Conservation (phyloP, 352 stramenopile genomes). For the Phytophthora kernoviae region DNA sequence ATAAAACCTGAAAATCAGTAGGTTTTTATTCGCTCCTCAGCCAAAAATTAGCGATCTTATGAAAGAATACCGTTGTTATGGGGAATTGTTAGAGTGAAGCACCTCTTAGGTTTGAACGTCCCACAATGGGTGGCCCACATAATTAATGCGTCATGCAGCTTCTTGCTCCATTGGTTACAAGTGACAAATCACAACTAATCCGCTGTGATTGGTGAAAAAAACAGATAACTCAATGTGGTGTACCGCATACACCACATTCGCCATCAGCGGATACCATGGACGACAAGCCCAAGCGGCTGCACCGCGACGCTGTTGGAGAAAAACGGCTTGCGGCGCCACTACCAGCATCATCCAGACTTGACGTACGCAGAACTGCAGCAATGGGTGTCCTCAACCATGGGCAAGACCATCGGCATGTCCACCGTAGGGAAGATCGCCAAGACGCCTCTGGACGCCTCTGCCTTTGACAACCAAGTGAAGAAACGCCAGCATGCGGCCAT, state of each 20-base stretch:
- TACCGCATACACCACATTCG: background rate
- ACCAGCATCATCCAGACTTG: background rate
- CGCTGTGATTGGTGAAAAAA: background rate
- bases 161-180: too few species aligned
- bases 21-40: too few species aligned
- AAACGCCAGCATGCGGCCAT: background rate
- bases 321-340: background rate
- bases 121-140: too few species aligned
- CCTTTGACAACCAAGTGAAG: background rate
- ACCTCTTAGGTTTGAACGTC: background rate
- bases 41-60: too few species aligned
- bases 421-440: conserved; percentile 1
- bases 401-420: background rate
- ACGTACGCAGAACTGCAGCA: background rate
- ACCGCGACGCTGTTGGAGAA: conserved; percentile 3
- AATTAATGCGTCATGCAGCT: too few species aligned
- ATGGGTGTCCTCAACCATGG: background rate
- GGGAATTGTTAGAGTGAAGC: background rate
- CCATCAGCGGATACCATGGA: background rate
- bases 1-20: too few species aligned
- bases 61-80: too few species aligned
- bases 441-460: background rate
- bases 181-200: too few species aligned
- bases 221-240: too few species aligned
- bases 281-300: background rate